Conservation (phyloP, 1,139 yeast genomes). For the Spathaspora sp. region DNA sequence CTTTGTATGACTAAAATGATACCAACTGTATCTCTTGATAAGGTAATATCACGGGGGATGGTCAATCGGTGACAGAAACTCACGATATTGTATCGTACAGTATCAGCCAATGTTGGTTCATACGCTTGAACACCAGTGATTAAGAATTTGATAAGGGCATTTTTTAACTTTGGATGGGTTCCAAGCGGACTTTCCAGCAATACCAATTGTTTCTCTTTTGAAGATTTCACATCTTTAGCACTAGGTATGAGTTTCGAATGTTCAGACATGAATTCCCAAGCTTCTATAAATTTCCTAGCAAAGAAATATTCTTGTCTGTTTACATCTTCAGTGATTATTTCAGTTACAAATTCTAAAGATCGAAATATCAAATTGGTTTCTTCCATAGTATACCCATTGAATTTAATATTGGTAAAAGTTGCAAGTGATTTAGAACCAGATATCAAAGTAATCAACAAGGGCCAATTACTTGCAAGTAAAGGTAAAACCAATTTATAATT, state of each 20-base stretch:
- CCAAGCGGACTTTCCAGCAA: not conserved
- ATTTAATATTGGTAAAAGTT: constrained; percentile 6
- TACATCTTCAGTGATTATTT: constrained; percentile 30
- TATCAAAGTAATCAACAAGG: constrained; percentile 25
- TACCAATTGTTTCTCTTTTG: constrained; percentile 2
- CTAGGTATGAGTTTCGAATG: constrained; percentile 16
- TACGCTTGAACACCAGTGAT: constrained; percentile 33
- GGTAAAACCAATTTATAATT: constrained; percentile 63
- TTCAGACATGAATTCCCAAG: constrained; percentile 31
- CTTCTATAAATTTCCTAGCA: constrained; percentile 34
- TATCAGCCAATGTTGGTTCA: constrained; percentile 34
- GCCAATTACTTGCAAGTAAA: constrained; percentile 70
- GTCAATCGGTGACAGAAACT: constrained; percentile 26
- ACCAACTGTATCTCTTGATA: constrained; percentile 30
- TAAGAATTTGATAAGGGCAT: constrained; percentile 20
- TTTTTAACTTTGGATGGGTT: constrained; percentile 4
- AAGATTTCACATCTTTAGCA: not conserved
- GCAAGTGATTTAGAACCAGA: constrained; percentile 20
- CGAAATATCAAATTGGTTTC: constrained; percentile 16
- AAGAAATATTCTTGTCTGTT: constrained; percentile 29
- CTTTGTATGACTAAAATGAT: constrained; percentile 31
- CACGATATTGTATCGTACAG: constrained; percentile 29
- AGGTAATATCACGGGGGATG: constrained; percentile 17
- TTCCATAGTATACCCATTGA: constrained; percentile 8
- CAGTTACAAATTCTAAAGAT: constrained; percentile 25